Conservation (phyloP, 2,329 filamentous ascomycete genomes). For the Penicillium italicum region DNA sequence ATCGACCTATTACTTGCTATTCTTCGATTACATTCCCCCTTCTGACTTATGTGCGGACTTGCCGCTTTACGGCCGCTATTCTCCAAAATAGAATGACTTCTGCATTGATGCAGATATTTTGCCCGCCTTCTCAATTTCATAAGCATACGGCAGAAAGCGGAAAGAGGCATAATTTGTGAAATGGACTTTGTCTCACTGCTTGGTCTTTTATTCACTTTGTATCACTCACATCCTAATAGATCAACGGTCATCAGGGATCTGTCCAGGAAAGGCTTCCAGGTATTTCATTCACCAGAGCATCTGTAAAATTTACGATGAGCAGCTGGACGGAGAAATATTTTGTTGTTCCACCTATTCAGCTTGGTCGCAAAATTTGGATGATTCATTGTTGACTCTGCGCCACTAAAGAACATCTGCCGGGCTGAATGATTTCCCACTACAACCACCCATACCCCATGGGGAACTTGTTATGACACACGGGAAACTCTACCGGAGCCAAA, state of each 20-base stretch:
- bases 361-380: background rate
- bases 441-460: slow-evolving; percentile 3
- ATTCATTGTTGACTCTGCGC: background rate
- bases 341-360: too few species aligned
- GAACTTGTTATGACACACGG: background rate
- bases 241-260: slow-evolving; percentile 36
- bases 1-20: background rate
- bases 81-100: slow-evolving; percentile 29
- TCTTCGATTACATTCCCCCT: slow-evolving; percentile 25
- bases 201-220: background rate
- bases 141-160: too few species aligned
- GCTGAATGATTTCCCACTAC: slow-evolving; percentile 16
- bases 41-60: slow-evolving; percentile 30
- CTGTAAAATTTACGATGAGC: too few species aligned
- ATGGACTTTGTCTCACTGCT: too few species aligned
- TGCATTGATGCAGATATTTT: slow-evolving; percentile 25
- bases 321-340: slow-evolving; percentile 18
- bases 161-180: too few species aligned
- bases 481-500: background rate
- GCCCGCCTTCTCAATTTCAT: too few species aligned
- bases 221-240: slow-evolving; percentile 25
- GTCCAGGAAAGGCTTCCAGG: slow-evolving; percentile 42
- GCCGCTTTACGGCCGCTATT: slow-evolving; percentile 34
- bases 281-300: too few species aligned
- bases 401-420: background rate